Evolutionary conservation across 1,284 basidiomycete species (phyloP).

Genomic region (Cryptococcus wingfieldii): DNA sequence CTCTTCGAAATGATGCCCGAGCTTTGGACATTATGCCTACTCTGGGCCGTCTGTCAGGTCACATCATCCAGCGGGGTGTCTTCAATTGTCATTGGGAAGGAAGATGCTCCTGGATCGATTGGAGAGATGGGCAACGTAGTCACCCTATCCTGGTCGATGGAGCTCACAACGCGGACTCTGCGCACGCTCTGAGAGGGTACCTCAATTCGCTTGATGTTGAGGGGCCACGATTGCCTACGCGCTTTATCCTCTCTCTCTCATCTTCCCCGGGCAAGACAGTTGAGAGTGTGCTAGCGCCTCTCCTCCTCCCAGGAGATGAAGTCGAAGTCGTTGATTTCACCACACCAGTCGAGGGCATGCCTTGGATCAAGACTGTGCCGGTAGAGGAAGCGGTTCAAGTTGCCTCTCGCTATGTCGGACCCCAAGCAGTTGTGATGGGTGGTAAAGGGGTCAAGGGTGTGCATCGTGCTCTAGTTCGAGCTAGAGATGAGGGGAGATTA

Average conservation of each 20-base stretch:
- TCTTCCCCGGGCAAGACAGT: slow-evolving; percentile 76
- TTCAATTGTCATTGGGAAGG: slow-evolving; percentile 69
- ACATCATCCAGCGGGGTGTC: slow-evolving; percentile 60
- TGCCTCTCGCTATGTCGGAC: slow-evolving; percentile 39
- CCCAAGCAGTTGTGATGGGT: slow-evolving; percentile 9
- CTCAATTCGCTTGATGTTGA: slow-evolving; percentile 54
- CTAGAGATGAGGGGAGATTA: slow-evolving; percentile 44
- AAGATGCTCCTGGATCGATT: slow-evolving; percentile 63
- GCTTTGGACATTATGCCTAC: slow-evolving; percentile 35
- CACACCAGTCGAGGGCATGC: slow-evolving; percentile 78
- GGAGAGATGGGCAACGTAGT: slow-evolving; percentile 28
- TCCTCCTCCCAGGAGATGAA: slow-evolving; percentile 52
- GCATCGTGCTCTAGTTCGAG: slow-evolving; percentile 23
- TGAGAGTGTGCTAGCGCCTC: slow-evolving; percentile 61
- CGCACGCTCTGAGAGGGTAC: slow-evolving; percentile 66
- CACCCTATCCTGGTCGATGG: slow-evolving; percentile 73
- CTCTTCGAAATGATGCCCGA: slow-evolving; percentile 55
- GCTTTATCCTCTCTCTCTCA: slow-evolving; percentile 70
- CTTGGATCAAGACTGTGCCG: slow-evolving; percentile 71
- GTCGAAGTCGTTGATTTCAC: slow-evolving; percentile 62
- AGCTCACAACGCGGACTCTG: slow-evolving; percentile 88
- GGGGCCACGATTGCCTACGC: slow-evolving; percentile 26
- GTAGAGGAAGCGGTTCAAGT: slow-evolving; percentile 54
- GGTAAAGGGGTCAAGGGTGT: slow-evolving; percentile 18
- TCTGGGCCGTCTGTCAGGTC: slow-evolving; percentile 50